Conservation (phyloP, 1,284 basidiomycete species). For the Waitea zeae region DNA sequence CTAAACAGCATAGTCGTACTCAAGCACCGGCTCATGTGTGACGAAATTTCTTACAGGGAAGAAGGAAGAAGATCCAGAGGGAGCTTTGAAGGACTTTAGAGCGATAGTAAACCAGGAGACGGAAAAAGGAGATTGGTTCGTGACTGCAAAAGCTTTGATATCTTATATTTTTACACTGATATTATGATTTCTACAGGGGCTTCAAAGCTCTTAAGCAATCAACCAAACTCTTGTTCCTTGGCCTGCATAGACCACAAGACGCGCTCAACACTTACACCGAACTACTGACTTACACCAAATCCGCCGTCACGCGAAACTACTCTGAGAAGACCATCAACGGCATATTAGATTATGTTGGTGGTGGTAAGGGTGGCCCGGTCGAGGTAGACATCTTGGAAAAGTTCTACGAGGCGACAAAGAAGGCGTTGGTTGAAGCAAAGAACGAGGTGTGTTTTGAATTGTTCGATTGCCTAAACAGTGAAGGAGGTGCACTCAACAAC, state of each 20-base stretch:
- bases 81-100: constrained; percentile 75
- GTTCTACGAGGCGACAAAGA: constrained; percentile 90
- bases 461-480: too few species aligned
- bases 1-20: constrained; percentile 5
- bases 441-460: constrained; percentile 58
- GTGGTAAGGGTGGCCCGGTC: constrained; percentile 69
- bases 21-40: constrained; percentile 1
- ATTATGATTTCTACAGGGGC: constrained; percentile 71
- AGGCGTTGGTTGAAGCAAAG: constrained; percentile 81
- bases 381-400: constrained; percentile 82
- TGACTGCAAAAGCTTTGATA: neutral
- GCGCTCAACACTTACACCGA: constrained; percentile 78
- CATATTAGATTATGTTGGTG: constrained; percentile 95
- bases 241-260: constrained; percentile 61
- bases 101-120: constrained; percentile 79
- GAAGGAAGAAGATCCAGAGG: constrained; percentile 85
- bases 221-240: constrained; percentile 85
- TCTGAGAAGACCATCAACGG: constrained; percentile 98
- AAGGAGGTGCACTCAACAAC: too few species aligned
- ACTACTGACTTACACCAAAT: constrained; percentile 84
- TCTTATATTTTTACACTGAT: neutral
- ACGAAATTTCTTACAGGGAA: constrained; percentile 36
- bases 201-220: constrained; percentile 99
- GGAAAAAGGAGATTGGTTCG: constrained; percentile 87
- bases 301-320: constrained; percentile 80